phyloP scores from a whole-genome alignment of 2,329 filamentous ascomycete genomes.

The Hypomyces perniciosus region DNA sequence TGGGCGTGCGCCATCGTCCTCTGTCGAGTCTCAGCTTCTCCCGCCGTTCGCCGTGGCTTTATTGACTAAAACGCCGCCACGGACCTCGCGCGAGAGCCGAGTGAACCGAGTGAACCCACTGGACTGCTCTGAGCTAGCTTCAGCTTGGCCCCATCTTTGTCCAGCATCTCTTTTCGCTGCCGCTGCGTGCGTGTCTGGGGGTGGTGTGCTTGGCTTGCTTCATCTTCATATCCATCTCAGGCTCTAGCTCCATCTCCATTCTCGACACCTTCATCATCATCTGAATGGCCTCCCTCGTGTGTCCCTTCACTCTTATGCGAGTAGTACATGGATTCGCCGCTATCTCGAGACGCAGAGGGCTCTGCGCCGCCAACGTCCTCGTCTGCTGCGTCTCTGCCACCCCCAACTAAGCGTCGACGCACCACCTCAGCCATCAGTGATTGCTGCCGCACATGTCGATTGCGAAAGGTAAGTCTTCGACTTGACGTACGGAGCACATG shows the following conservation, averaged over 20 bases:
- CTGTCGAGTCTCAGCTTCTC: not conserved
- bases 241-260: not conserved
- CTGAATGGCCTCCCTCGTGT: conserved; percentile 4
- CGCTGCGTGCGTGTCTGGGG: not conserved
- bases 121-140: conserved; percentile 3
- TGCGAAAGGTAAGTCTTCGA: conserved; percentile 29
- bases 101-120: conserved; percentile 4
- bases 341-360: conserved; percentile 11
- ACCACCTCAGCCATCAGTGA: conserved; percentile 22
- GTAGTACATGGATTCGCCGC: conserved; percentile 13
- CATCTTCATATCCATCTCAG: conserved; percentile 6
- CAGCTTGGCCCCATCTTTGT: conserved; percentile 10
- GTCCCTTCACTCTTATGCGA: conserved; percentile 2
- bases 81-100: conserved; percentile 15
- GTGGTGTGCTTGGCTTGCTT: not conserved
- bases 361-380: conserved; percentile 10
- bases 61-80: not conserved
- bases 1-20: too few species aligned
- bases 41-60: conserved; percentile 9
- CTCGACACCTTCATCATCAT: conserved; percentile 5
- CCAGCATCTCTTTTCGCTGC: conserved; percentile 4
- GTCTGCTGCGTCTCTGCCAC: conserved; percentile 15
- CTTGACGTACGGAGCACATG: not conserved
- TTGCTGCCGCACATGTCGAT: conserved; percentile 33
- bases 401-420: conserved; percentile 28